phyloP scores from a whole-genome alignment of 1,139 yeast genomes.

The Yamadazyma taylorii region DNA sequence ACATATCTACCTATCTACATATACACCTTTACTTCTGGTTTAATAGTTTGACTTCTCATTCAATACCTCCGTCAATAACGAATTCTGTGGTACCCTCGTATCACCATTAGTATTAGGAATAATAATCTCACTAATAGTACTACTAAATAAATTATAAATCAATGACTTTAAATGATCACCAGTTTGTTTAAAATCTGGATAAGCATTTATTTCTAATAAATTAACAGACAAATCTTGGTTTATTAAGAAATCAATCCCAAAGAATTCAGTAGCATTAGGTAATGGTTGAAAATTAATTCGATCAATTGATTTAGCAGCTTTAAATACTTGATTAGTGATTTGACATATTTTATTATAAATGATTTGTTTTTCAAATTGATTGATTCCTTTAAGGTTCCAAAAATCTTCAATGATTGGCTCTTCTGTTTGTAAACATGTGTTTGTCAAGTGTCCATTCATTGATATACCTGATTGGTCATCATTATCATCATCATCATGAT shows the following conservation, averaged over 20 bases:
- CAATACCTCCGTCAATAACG: conserved; percentile 11
- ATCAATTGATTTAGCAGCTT: conserved; percentile 80
- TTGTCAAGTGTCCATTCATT: conserved; percentile 79
- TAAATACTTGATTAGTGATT: conserved; percentile 69
- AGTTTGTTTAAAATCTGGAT: conserved; percentile 96
- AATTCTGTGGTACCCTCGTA: conserved; percentile 8
- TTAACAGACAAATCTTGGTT: conserved; percentile 53
- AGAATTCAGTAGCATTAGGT: conserved; percentile 78
- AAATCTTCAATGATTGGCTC: conserved; percentile 62
- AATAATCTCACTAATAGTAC: conserved; percentile 30
- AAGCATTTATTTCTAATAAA: conserved; percentile 84
- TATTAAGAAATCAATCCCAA: conserved; percentile 85
- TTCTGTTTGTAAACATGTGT: conserved; percentile 79
- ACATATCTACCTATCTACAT: too few relatives aligned
- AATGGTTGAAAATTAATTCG: conserved; percentile 88
- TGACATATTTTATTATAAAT: conserved; percentile 58
- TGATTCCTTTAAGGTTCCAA: conserved; percentile 53
- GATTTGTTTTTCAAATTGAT: conserved; percentile 21
- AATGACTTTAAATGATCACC: conserved; percentile 70
- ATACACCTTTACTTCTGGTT: too few relatives aligned
- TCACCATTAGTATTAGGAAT: conserved; percentile 7
- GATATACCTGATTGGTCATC: conserved; percentile 37
- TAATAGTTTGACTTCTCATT: not conserved
- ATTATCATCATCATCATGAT: too few relatives aligned
- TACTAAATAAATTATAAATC: conserved; percentile 59